Conservation (phyloP, 225 moss, liverwort and hornwort genomes). For the Asterella californica region DNA sequence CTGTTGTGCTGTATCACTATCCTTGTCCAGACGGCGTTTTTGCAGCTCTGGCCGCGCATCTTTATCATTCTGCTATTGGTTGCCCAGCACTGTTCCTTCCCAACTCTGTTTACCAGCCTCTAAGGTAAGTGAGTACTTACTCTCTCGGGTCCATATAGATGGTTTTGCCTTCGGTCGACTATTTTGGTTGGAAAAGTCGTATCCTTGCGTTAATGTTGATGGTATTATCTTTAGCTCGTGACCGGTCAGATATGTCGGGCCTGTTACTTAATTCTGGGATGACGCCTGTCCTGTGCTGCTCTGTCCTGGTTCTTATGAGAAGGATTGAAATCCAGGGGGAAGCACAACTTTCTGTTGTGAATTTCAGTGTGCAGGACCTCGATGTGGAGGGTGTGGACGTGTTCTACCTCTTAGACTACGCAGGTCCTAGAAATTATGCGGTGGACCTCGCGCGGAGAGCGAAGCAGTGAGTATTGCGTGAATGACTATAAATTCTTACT, state of each 20-base stretch:
- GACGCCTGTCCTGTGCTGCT: background rate
- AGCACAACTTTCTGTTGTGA: background rate
- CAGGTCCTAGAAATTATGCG: constrained; percentile 67
- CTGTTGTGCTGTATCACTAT: constrained; percentile 76
- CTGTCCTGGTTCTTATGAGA: background rate
- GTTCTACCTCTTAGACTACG: constrained; percentile 79
- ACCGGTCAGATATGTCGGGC: no score
- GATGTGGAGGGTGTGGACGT: constrained; percentile 61
- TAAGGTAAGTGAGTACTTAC: constrained; percentile 33
- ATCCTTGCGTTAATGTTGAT: no score
- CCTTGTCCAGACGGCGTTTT: constrained; percentile 84
- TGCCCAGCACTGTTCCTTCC: constrained; percentile 62
- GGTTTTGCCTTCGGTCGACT: background rate
- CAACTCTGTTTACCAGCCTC: constrained; percentile 66
- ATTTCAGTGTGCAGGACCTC: constrained; percentile 64
- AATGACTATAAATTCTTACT: no score
- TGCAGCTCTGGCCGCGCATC: constrained; percentile 73
- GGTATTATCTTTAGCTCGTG: no score
- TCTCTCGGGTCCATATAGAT: background rate
- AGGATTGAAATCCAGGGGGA: background rate
- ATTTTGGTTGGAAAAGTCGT: no score
- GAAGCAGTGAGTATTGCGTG: constrained; percentile 49
- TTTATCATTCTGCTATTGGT: constrained; percentile 60
- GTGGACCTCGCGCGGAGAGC: constrained; percentile 62
- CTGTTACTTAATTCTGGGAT: no score